Conservation (phyloP, 2,329 filamentous ascomycete species). For the Penicillium sp. region DNA sequence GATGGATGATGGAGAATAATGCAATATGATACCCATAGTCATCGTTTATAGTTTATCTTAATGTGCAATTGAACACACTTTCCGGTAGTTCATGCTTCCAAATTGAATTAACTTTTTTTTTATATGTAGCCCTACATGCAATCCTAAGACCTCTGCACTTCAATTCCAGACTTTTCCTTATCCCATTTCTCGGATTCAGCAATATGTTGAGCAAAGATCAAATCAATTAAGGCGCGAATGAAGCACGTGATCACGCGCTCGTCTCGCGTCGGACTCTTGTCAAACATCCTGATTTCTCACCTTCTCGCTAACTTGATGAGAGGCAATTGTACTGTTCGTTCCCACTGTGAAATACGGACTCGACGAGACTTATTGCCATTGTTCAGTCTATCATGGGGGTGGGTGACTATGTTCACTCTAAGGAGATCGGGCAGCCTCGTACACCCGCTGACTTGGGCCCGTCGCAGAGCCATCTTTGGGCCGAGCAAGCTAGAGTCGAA, state of each 20-base stretch:
- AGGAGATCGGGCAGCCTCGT: slow-evolving; percentile 33
- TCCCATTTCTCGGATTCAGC: not conserved
- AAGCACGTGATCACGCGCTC: slow-evolving; percentile 32
- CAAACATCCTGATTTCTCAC: slow-evolving; percentile 1
- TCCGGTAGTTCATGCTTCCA: not conserved
- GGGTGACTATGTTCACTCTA: slow-evolving; percentile 43
- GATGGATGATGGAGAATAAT: not conserved
- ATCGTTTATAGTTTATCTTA: not conserved
- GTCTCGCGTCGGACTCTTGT: slow-evolving; percentile 22
- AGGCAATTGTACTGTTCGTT: not conserved
- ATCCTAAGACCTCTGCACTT: not conserved
- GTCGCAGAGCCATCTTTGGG: slow-evolving; percentile 32
- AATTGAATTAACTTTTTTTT: not conserved
- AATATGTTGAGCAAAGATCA: not conserved
- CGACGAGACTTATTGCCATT: not conserved
- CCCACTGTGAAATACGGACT: not conserved
- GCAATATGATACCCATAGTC: not conserved
- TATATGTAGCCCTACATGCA: no score
- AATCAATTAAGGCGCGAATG: not conserved
- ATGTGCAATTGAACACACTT: not conserved
- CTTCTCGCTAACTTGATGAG: slow-evolving; percentile 7
- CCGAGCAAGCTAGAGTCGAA: slow-evolving; percentile 36
- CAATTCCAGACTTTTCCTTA: not conserved
- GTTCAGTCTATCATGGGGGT: slow-evolving; percentile 35
- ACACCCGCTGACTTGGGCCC: slow-evolving; percentile 21